These are phyloP conservation scores for Exophiala alcalophila DNA, from an alignment of 2,329 filamentous ascomycete genomes.

Conservation along the genomic window DNA sequence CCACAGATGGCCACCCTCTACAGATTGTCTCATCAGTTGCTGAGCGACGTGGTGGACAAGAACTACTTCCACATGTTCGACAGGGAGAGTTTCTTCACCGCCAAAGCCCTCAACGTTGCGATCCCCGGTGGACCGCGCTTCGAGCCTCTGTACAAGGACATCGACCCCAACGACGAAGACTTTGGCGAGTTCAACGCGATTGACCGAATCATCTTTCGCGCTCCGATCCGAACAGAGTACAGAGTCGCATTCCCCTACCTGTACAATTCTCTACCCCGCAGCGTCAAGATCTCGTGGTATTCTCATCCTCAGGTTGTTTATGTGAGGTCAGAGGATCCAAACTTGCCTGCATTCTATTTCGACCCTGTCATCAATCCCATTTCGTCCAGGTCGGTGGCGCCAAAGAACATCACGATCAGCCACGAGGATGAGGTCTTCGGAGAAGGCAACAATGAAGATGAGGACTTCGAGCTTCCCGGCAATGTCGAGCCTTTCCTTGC, in stretches of 20 bases:
- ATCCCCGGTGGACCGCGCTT: conserved; percentile 97
- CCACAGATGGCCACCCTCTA: conserved; percentile 96
- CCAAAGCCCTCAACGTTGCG: conserved; percentile 94
- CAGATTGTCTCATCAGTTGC: conserved; percentile 81
- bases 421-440: conserved; percentile 96
- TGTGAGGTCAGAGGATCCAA: conserved; percentile 79
- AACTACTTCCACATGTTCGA: conserved; percentile 99
- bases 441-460: conserved; percentile 73
- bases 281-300: conserved; percentile 90
- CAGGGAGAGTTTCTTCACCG: conserved; percentile 87
- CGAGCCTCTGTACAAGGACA: conserved; percentile 96
- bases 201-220: conserved; percentile 96
- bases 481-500: conserved; percentile 83
- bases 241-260: conserved; percentile 90
- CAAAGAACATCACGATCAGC: conserved; percentile 87
- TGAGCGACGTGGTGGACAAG: conserved; percentile 89
- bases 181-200: conserved; percentile 99
- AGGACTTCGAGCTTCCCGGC: conserved; percentile 77
- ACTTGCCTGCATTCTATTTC: conserved; percentile 93
- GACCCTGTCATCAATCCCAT: conserved; percentile 98
- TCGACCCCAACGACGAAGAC: conserved; percentile 97
- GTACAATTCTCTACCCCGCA: conserved; percentile 93
- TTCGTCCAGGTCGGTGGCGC: conserved; percentile 86
- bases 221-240: conserved; percentile 91
- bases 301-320: conserved; percentile 92